A percentile compares a stretch with the other conserved stretches of the same genome.
Evolutionary conservation across 164 flowering plant genomes (phyloP).

Genomic region (Vitis amurensis): DNA sequence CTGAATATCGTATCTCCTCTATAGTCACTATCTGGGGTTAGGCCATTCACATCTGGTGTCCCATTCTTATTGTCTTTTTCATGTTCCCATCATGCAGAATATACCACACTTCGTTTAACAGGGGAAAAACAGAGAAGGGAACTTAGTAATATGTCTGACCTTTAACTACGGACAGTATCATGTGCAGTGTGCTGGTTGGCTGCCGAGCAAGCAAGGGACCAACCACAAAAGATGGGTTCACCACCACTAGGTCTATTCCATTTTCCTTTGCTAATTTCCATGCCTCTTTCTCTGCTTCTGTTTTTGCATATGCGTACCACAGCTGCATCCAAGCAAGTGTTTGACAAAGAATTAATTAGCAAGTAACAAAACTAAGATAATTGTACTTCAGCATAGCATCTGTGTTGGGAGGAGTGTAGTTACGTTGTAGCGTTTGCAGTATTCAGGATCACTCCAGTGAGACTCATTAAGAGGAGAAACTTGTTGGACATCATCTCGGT

Average conservation of each 20-base stretch:
- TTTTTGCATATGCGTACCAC: conserved; percentile 85
- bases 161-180: conserved; percentile 51
- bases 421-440: conserved; percentile 81
- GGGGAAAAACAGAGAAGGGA: background rate
- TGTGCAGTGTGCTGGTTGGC: conserved; percentile 78
- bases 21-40: too few species aligned
- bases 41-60: too few species aligned
- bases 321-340: conserved; percentile 39
- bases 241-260: conserved; percentile 67
- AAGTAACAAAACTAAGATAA: too few species aligned
- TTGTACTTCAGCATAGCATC: background rate
- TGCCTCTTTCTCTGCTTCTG: conserved; percentile 69
- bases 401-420: background rate
- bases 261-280: conserved; percentile 60
- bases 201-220: conserved; percentile 85
- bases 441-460: conserved; percentile 89
- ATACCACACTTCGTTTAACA: too few species aligned
- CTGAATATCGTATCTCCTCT: too few species aligned
- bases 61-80: too few species aligned
- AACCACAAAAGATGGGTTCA: conserved; percentile 78
- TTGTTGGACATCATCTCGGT: conserved; percentile 57
- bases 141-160: conserved; percentile 34
- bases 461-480: conserved; percentile 80
- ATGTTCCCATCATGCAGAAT: too few species aligned
- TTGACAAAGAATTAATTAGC: too few species aligned